Evolutionary conservation across 2,329 filamentous ascomycete genomes (phyloP).

Genomic region (Esteya vermicola): DNA sequence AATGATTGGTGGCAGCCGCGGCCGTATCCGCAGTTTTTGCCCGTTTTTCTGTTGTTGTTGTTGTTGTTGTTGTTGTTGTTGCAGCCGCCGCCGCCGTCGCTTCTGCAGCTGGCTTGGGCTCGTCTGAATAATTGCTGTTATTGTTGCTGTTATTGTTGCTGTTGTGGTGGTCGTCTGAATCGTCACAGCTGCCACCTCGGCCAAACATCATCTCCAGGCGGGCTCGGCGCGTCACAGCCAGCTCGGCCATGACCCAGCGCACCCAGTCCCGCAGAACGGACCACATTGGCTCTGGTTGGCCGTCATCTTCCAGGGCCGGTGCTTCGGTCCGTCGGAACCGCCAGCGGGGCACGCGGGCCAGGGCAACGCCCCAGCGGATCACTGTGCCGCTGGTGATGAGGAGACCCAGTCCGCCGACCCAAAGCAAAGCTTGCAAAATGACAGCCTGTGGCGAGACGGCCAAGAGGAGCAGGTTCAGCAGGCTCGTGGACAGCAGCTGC

Average conservation of each 20-base stretch:
- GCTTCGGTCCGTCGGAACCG: constrained; percentile 56
- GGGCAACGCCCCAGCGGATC: constrained; percentile 67
- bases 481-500: constrained; percentile 66
- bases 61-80: constrained; percentile 11
- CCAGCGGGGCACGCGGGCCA: constrained; percentile 86
- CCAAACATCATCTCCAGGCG: constrained; percentile 20
- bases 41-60: not conserved
- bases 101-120: not conserved
- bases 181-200: constrained; percentile 15
- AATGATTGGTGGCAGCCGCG: not conserved
- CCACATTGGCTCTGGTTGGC: constrained; percentile 18
- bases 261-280: constrained; percentile 22
- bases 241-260: constrained; percentile 18
- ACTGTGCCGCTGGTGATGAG: constrained; percentile 61
- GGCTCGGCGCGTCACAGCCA: constrained; percentile 14
- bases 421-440: constrained; percentile 74
- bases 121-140: not conserved
- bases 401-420: constrained; percentile 65
- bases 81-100: constrained; percentile 13
- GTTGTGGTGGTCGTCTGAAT: not conserved
- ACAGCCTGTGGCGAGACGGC: constrained; percentile 68
- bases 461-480: constrained; percentile 71
- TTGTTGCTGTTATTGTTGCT: not conserved
- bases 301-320: too few species aligned
- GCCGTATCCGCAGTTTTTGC: constrained; percentile 1